Conservation (phyloP, 192 early-diverging fungal genomes). For the Neocallimastix lanati region DNA sequence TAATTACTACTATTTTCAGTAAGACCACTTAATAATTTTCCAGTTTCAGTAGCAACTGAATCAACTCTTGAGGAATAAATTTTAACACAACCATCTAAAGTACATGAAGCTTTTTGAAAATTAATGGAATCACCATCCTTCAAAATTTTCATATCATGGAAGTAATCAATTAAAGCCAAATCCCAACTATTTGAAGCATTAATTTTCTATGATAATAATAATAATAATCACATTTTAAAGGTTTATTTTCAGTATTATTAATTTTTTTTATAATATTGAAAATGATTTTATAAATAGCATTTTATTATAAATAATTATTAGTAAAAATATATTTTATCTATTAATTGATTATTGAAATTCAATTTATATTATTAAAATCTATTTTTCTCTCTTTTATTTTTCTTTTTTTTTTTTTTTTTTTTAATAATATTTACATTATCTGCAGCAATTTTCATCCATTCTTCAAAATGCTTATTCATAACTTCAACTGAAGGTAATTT, state of each 20-base stretch:
- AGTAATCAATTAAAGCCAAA: slow-evolving; percentile 94
- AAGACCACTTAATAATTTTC: slow-evolving; percentile 70
- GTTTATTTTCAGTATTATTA: too few relatives aligned
- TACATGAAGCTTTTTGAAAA: slow-evolving; percentile 94
- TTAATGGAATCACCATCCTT: slow-evolving; percentile 94
- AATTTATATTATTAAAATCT: too few relatives aligned
- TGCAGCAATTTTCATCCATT: slow-evolving; percentile 94
- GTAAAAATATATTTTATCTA: too few relatives aligned
- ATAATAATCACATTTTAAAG: too few relatives aligned
- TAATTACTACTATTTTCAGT: slow-evolving; percentile 30
- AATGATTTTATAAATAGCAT: too few relatives aligned
- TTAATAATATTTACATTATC: slow-evolving; percentile 61
- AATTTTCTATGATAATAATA: slow-evolving; percentile 55
- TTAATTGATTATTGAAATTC: too few relatives aligned
- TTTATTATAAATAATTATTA: too few relatives aligned
- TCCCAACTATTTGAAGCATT: slow-evolving; percentile 89
- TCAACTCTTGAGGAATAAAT: slow-evolving; percentile 94
- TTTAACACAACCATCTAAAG: slow-evolving; percentile 90
- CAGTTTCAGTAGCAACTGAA: slow-evolving; percentile 82
- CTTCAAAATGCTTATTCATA: slow-evolving; percentile 53
- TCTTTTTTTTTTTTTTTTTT: too few relatives aligned
- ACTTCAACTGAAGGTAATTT: slow-evolving; percentile 13
- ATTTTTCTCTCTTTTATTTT: too few relatives aligned
- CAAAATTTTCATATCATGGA: slow-evolving; percentile 83
- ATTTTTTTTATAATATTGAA: too few relatives aligned